phyloP scores from a whole-genome alignment of 169 alveolate species.

The Eimeria maxima region DNA sequence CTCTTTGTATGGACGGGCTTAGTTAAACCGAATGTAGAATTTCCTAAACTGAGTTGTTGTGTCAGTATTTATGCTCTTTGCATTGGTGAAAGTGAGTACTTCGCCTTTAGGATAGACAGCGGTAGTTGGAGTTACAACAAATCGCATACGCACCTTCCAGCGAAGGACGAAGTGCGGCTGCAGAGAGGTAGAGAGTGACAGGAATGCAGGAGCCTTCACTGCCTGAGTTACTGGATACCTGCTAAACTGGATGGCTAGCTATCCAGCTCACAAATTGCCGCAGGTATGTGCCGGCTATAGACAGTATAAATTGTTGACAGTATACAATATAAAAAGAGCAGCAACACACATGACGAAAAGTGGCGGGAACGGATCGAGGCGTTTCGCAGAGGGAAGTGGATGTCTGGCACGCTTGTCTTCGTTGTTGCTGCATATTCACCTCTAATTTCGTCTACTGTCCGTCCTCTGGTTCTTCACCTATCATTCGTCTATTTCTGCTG shows the following conservation, averaged over 20 bases:
- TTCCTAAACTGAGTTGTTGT: neutral
- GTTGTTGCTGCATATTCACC: neutral
- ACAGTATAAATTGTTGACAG: neutral
- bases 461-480: neutral
- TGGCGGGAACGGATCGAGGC: neutral
- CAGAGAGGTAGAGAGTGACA: neutral
- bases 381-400: neutral
- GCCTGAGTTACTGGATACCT: neutral
- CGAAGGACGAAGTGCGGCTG: slow-evolving; percentile 3
- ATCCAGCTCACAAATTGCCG: neutral
- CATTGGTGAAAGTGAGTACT: neutral
- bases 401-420: neutral
- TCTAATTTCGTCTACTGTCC: neutral
- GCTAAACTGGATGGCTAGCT: neutral
- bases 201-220: slow-evolving; percentile 3
- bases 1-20: neutral
- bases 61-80: neutral
- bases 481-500: neutral
- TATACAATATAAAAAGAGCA: neutral
- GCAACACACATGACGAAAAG: neutral
- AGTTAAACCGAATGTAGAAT: neutral
- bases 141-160: neutral
- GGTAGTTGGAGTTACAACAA: neutral
- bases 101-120: neutral
- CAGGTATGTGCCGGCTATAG: neutral